These are phyloP conservation scores for Pleurotus djamor DNA, from an alignment of 768 basidiomycete species.

Conservation along the genomic window DNA sequence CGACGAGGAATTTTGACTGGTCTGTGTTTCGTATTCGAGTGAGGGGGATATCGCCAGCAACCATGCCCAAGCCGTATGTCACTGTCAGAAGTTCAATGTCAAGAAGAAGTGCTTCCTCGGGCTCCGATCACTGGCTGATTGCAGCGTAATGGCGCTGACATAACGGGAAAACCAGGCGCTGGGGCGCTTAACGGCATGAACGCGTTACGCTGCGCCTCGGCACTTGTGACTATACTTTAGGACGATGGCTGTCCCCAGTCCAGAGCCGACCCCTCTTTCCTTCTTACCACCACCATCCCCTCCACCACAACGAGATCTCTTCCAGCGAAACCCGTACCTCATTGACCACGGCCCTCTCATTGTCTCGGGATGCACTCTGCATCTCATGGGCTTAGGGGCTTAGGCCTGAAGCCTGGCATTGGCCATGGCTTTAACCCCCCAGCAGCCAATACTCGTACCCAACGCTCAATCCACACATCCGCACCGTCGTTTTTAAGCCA, in stretches of 20 bases:
- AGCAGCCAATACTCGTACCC: conserved; percentile 19
- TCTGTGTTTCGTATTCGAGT: conserved; percentile 22
- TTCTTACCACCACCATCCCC: neutral
- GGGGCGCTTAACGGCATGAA: neutral
- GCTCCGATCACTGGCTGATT: too few relatives aligned
- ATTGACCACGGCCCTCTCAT: neutral
- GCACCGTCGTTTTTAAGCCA: conserved; percentile 30
- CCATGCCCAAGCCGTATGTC: neutral
- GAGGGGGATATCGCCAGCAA: conserved; percentile 11
- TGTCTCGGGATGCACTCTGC: conserved; percentile 37
- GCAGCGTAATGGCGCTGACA: too few relatives aligned
- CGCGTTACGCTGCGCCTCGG: neutral
- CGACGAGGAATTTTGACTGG: conserved; percentile 38
- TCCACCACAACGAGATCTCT: neutral
- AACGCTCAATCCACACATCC: conserved; percentile 44
- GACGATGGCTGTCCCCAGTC: neutral
- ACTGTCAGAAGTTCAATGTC: too few relatives aligned
- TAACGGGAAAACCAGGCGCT: neutral
- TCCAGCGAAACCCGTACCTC: neutral
- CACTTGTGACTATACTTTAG: neutral
- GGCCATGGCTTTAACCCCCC: conserved; percentile 18
- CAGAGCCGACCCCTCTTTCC: neutral
- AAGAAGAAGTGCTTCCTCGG: too few relatives aligned
- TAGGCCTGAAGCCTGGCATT: conserved; percentile 27
- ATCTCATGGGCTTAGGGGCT: conserved; percentile 40